Conservation (phyloP, 2,329 filamentous ascomycete genomes). For the Ophioceras dolichostomum region DNA sequence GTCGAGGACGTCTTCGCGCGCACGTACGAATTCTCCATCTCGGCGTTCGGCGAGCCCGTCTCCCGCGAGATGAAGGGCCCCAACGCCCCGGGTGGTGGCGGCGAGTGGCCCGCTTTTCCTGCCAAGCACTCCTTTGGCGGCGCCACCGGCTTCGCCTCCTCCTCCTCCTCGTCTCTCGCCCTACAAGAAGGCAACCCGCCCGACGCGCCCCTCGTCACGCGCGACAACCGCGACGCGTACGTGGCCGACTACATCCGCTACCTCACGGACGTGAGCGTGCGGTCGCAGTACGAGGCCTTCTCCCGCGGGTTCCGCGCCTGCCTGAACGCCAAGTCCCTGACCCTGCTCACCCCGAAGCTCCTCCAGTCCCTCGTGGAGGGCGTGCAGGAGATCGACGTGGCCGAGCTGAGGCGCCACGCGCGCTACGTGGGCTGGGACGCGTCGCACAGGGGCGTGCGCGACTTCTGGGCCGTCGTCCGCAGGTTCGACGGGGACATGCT, state of each 20-base stretch:
- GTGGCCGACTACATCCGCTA: constrained; percentile 77
- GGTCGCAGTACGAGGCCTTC: constrained; percentile 70
- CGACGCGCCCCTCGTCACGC: constrained; percentile 65
- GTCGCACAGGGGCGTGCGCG: constrained; percentile 53
- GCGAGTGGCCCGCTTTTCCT: constrained; percentile 9
- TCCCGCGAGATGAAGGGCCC: constrained; percentile 39
- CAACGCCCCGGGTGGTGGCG: constrained; percentile 1
- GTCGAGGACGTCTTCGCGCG: constrained; percentile 73
- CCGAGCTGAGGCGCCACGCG: constrained; percentile 56
- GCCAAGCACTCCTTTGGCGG: constrained; percentile 1
- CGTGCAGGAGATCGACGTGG: constrained; percentile 64
- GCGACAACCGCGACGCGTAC: constrained; percentile 65
- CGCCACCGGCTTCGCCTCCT: constrained; percentile 5
- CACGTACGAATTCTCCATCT: constrained; percentile 74
- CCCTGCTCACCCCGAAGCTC: constrained; percentile 56
- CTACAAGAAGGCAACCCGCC: constrained; percentile 25
- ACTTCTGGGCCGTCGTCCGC: constrained; percentile 77
- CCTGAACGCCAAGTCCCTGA: constrained; percentile 56
- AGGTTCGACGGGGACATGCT: constrained; percentile 56
- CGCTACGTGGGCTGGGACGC: constrained; percentile 75
- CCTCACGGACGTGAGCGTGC: constrained; percentile 66
- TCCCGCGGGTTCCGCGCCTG: constrained; percentile 68
- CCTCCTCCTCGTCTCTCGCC: background rate
- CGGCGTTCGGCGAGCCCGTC: constrained; percentile 42
- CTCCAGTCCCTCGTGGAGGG: constrained; percentile 78